phyloP scores from a whole-genome alignment of 2,329 filamentous ascomycete genomes.

The Neonectria hederae region DNA sequence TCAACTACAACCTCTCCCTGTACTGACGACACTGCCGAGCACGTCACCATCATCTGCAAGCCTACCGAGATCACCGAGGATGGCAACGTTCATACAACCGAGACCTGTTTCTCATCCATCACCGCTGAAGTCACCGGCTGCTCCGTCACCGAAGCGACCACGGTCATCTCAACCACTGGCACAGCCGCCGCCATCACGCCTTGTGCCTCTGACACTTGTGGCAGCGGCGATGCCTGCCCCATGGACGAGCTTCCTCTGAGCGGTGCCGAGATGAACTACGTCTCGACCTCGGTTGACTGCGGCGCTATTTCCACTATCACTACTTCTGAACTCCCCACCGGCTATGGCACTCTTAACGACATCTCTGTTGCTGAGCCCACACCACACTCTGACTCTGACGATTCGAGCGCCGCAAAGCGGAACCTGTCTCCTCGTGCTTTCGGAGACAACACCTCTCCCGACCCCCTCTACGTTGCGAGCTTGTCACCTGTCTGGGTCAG shows the following conservation, averaged over 20 bases:
- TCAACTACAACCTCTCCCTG: conserved; percentile 24
- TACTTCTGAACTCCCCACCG: conserved; percentile 20
- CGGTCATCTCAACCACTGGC: conserved; percentile 19
- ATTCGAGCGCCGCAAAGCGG: background rate
- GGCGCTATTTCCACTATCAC: conserved; percentile 22
- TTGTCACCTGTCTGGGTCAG: conserved; percentile 25
- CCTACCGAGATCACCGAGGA: conserved; percentile 17
- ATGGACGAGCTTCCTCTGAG: conserved; percentile 17
- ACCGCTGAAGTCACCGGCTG: conserved; percentile 20
- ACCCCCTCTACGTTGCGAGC: conserved; percentile 21
- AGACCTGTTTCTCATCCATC: conserved; percentile 20
- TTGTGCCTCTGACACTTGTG: conserved; percentile 29
- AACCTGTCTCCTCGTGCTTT: conserved; percentile 12
- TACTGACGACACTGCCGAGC: conserved; percentile 24
- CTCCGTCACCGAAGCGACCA: conserved; percentile 28
- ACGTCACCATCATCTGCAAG: conserved; percentile 25
- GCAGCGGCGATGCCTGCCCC: conserved; percentile 21
- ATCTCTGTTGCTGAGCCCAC: conserved; percentile 18
- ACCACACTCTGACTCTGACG: background rate
- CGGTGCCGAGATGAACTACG: conserved; percentile 15
- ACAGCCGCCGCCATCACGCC: background rate
- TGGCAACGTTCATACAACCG: conserved; percentile 9
- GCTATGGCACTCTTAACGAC: conserved; percentile 3
- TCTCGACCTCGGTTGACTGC: conserved; percentile 17
- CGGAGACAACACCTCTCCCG: conserved; percentile 17